Evolutionary conservation across 257 asterid genomes (phyloP), one percentile per base, ranked within the genome.

Genomic region (Henckelia pumila): DNA sequence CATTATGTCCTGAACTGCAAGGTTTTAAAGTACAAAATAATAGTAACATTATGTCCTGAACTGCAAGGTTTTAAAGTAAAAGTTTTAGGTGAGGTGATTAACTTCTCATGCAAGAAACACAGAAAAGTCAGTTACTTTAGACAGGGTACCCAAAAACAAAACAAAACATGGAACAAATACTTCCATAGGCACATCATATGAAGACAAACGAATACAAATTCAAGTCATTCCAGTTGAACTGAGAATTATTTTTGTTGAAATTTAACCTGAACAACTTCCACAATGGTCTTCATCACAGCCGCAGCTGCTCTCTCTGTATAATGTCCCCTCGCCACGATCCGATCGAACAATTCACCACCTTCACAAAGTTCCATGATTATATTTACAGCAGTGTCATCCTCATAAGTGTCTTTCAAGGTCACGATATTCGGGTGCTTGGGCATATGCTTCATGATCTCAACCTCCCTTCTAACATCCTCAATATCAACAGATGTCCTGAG

Each of bases 251-350:
- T 28, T 21, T 24, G 2, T n/a, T 25, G 70, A 64, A 71, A 47
- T 35, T 26, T 28, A 74, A 87, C 92, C 89, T 85, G 92, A 11
- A 88, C 85, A 79, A 88, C 85, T 85, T 88, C 89, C 14, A 88
- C 80, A 69, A 88, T 81, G 53, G 92, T 88, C 79, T 72, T 81
- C 89, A 85, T 78, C 68, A 85, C 81, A 58, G 19, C 59, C 0
- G 95, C 89, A 3, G 95, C 92, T 24, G 89, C 95, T 66, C 86
- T 80, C 79, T 88, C 95, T 0, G 95, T 85, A 55, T 88, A 88
- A 72, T 88, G 92, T 7, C 95, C 95, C 64, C 92, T 75, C 0
- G 95, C 91, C 64, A 87, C 95, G 57, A 87, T 87, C 49, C 95
- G 73, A 29, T 87, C 95, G 20, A 87, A 87, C 77, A 87, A 74